phyloP scores from a whole-genome alignment of 768 basidiomycete species.

The Russula foetens region DNA sequence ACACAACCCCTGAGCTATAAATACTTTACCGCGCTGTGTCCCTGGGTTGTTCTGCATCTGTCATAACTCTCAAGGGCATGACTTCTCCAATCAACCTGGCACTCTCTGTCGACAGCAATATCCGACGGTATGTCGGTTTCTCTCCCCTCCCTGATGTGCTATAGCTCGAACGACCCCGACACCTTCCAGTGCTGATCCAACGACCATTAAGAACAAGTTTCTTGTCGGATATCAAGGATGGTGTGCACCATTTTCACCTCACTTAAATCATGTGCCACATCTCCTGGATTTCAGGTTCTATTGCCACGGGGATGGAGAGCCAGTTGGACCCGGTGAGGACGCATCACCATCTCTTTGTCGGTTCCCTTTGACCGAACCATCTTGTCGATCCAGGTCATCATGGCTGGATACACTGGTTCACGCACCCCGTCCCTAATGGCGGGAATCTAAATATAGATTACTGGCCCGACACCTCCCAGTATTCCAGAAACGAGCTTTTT shows the following conservation, averaged over 20 bases:
- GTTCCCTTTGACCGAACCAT: background rate
- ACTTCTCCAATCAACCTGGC: slow-evolving; percentile 1
- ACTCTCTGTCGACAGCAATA: slow-evolving; percentile 14
- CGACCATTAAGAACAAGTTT: slow-evolving; percentile 77
- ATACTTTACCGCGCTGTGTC: background rate
- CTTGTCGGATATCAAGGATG: slow-evolving; percentile 86
- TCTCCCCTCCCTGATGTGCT: background rate
- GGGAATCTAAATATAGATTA: slow-evolving; percentile 68
- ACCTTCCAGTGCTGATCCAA: slow-evolving; percentile 51
- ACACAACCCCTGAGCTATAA: no score
- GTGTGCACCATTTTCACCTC: slow-evolving; percentile 29
- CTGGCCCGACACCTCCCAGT: slow-evolving; percentile 73
- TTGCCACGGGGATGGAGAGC: slow-evolving; percentile 59
- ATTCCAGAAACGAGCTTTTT: slow-evolving; percentile 63
- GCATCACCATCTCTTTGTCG: background rate
- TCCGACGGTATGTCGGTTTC: slow-evolving; percentile 3
- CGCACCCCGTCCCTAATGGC: slow-evolving; percentile 55
- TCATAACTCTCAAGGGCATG: background rate
- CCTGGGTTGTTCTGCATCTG: background rate
- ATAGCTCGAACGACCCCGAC: background rate
- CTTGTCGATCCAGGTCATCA: slow-evolving; percentile 45
- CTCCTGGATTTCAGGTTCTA: slow-evolving; percentile 46
- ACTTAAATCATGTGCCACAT: background rate
- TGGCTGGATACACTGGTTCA: slow-evolving; percentile 85
- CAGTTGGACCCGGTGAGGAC: slow-evolving; percentile 48